These are phyloP conservation scores for Fusarium brevicatenulatum DNA, from an alignment of 2,329 filamentous ascomycete genomes.

Conservation along the genomic window DNA sequence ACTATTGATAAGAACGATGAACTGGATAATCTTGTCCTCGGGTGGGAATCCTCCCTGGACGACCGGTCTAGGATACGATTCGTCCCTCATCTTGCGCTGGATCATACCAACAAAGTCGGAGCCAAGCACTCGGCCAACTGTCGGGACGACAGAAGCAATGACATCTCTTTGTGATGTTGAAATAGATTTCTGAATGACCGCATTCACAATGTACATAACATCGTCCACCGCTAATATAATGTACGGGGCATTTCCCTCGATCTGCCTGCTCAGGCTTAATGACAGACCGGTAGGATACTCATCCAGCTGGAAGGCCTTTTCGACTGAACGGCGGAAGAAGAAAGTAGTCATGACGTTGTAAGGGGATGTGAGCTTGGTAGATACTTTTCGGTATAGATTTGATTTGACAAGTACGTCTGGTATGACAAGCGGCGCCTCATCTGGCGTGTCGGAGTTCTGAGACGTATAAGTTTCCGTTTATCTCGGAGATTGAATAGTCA, in stretches of 20 bases:
- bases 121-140: conserved; percentile 81
- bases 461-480: conserved; percentile 24
- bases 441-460: conserved; percentile 62
- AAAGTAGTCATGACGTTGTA: conserved; percentile 96
- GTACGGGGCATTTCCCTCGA: conserved; percentile 84
- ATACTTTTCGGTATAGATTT: conserved; percentile 81
- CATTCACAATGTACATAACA: conserved; percentile 98
- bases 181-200: conserved; percentile 86
- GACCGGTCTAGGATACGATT: conserved; percentile 85
- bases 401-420: conserved; percentile 83
- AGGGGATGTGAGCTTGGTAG: conserved; percentile 76
- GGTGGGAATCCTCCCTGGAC: conserved; percentile 85
- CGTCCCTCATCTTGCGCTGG: conserved; percentile 96
- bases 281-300: conserved; percentile 85
- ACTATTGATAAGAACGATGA: conserved; percentile 94
- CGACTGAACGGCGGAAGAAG: conserved; percentile 94
- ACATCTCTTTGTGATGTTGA: conserved; percentile 86
- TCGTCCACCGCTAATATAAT: conserved; percentile 97
- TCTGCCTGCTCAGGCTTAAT: conserved; percentile 75
- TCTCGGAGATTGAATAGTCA: background rate
- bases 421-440: conserved; percentile 68
- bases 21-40: conserved; percentile 87
- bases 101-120: conserved; percentile 97
- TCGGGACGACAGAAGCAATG: conserved; percentile 80
- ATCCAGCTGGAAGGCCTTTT: conserved; percentile 97